A percentile compares a stretch with the other conserved stretches of the same genome.
Evolutionary conservation across 495 filamentous ascomycete genomes (phyloP).

Genomic region (Trichoderma asperelloides): DNA sequence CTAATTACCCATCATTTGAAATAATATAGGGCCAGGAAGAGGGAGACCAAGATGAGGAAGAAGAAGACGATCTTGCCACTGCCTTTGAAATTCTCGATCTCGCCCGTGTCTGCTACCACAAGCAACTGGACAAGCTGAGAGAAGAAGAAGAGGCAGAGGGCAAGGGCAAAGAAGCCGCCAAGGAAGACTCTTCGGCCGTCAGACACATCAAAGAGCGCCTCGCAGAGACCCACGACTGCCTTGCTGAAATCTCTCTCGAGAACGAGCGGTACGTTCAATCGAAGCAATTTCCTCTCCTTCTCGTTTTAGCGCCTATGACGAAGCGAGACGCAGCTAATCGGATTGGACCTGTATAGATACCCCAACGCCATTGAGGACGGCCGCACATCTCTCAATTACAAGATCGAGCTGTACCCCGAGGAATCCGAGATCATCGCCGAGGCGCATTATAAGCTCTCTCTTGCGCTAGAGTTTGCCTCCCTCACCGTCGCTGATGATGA

Average conservation of each 20-base stretch:
- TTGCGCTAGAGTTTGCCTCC: conserved; percentile 88
- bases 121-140: conserved; percentile 38
- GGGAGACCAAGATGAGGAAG: conserved; percentile 53
- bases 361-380: conserved; percentile 71
- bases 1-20: neutral
- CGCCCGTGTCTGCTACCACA: conserved; percentile 67
- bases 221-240: conserved; percentile 83
- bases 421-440: conserved; percentile 82
- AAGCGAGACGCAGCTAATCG: conserved; percentile 4
- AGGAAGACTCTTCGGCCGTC: conserved; percentile 36
- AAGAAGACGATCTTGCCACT: conserved; percentile 82
- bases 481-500: conserved; percentile 51
- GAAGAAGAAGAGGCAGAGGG: conserved; percentile 29
- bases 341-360: conserved; percentile 41
- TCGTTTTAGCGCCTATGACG: neutral
- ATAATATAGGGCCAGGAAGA: conserved; percentile 24
- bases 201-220: conserved; percentile 70
- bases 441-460: conserved; percentile 89
- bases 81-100: conserved; percentile 91
- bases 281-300: too few relatives aligned
- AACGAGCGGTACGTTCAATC: conserved; percentile 54
- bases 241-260: conserved; percentile 90
- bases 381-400: conserved; percentile 63
- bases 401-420: conserved; percentile 62
- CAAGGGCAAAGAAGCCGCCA: conserved; percentile 44